Evolutionary conservation across 805 yeast species (phyloP).

Genomic region (Metschnikowia dekortorum): DNA sequence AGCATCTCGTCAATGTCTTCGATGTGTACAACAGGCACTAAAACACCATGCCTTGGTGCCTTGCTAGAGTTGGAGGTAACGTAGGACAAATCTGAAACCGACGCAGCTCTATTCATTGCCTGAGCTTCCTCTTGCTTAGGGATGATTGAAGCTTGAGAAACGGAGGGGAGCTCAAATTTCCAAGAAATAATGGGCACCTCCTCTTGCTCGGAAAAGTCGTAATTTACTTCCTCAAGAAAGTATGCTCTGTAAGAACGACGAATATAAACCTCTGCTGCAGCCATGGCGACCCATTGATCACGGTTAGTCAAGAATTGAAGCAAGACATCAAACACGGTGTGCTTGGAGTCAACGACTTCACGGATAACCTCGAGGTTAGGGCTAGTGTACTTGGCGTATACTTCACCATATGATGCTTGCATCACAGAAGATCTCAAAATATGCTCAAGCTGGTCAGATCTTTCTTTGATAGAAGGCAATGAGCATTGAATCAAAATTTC

Average conservation of each 20-base stretch:
- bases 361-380: constrained; percentile 78
- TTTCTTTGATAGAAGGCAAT: constrained; percentile 90
- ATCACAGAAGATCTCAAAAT: constrained; percentile 89
- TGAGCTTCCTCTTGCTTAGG: constrained; percentile 34
- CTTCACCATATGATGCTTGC: constrained; percentile 84
- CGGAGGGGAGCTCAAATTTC: constrained; percentile 81
- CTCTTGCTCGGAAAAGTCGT: constrained; percentile 46
- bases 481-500: constrained; percentile 96
- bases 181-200: constrained; percentile 71
- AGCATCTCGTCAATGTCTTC: constrained; percentile 89
- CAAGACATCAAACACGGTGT: constrained; percentile 92
- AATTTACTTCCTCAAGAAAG: constrained; percentile 71
- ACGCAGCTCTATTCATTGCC: constrained; percentile 75
- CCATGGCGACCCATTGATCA: constrained; percentile 87
- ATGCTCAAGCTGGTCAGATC: constrained; percentile 96
- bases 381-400: constrained; percentile 65
- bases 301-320: constrained; percentile 80
- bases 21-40: constrained; percentile 74
- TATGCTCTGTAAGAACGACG: constrained; percentile 97
- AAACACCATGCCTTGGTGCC: constrained; percentile 78
- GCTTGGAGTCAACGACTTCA: constrained; percentile 94
- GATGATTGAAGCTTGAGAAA: constrained; percentile 67
- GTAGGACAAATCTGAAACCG: constrained; percentile 88
- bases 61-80: constrained; percentile 68
- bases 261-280: constrained; percentile 95